A percentile compares a stretch with the other conserved stretches of the same genome.
These are phyloP conservation scores for Glycine soja DNA, from an alignment of 306 rosid genomes.

Conservation along the genomic window DNA sequence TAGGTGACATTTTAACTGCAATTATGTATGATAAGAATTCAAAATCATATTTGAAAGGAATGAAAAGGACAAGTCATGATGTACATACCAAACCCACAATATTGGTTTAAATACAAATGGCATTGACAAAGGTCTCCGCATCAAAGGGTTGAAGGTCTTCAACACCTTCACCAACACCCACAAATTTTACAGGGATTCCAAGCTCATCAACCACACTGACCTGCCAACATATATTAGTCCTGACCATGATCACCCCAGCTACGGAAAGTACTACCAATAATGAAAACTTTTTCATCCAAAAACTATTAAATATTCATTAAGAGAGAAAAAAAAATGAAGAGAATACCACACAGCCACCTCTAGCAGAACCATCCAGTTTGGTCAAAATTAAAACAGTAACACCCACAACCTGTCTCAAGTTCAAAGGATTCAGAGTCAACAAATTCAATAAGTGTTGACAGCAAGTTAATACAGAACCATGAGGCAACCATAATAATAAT, in stretches of 20 bases:
- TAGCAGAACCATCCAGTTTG: conserved; percentile 94
- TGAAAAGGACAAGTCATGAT: conserved; percentile 6
- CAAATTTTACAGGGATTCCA: conserved; percentile 93
- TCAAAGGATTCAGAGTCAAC: conserved; percentile 38
- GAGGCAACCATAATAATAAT: conserved; percentile 22
- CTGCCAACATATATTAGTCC: conserved; percentile 55
- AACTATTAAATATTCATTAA: conserved; percentile 23
- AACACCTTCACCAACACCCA: conserved; percentile 93
- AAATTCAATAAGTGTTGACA: conserved; percentile 35
- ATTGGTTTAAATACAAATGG: conserved; percentile 70
- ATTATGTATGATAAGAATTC: background rate
- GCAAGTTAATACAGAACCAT: background rate
- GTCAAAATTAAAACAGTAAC: conserved; percentile 91
- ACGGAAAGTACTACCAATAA: conserved; percentile 8
- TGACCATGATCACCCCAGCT: conserved; percentile 20
- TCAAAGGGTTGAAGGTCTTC: conserved; percentile 98
- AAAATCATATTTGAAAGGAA: conserved; percentile 11
- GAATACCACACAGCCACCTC: conserved; percentile 99
- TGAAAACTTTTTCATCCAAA: background rate
- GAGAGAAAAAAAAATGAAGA: conserved; percentile 30
- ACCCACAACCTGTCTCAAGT: conserved; percentile 76
- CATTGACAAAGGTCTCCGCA: conserved; percentile 90
- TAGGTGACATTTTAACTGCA: conserved; percentile 9
- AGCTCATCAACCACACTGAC: conserved; percentile 97
- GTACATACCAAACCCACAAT: conserved; percentile 39